These are phyloP conservation scores for Dictyostelium purpureum DNA, from an alignment of 78 protist genomes.

Conservation along the genomic window DNA sequence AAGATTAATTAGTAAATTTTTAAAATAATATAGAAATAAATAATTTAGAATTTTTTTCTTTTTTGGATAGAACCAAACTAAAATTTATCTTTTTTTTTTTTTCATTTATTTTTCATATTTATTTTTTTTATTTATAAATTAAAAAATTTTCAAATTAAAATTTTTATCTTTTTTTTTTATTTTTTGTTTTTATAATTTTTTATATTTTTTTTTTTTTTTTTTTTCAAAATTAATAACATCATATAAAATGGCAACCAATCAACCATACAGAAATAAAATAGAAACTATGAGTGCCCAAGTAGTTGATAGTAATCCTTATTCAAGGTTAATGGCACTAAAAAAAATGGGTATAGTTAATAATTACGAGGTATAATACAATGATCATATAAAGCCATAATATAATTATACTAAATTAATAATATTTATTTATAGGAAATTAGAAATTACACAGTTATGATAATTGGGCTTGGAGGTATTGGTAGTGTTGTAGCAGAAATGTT, in stretches of 20 bases:
- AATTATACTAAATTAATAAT: neutral
- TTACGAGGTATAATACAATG: slow-evolving; percentile 84
- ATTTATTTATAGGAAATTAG: slow-evolving; percentile 74
- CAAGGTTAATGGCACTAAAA: slow-evolving; percentile 96
- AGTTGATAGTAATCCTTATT: slow-evolving; percentile 88
- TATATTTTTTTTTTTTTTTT: no score
- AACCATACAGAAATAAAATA: slow-evolving; percentile 54
- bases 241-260: slow-evolving; percentile 6
- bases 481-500: slow-evolving; percentile 98
- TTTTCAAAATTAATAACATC: no score
- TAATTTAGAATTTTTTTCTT: no score
- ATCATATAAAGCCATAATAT: neutral
- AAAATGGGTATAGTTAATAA: slow-evolving; percentile 96
- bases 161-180: no score
- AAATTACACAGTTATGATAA: slow-evolving; percentile 87
- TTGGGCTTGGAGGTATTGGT: slow-evolving; percentile 98
- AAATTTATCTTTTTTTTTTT: no score
- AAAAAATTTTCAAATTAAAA: no score
- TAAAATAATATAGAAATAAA: no score
- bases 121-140: no score
- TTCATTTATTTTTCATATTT: no score
- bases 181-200: no score
- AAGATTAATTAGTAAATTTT: no score
- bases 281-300: slow-evolving; percentile 84
- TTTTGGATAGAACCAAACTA: no score